Percentiles rank a stretch among this genome's conserved stretches.
phyloP scores from a whole-genome alignment of 2,329 filamentous ascomycete species.

The Talaromyces sp. region DNA sequence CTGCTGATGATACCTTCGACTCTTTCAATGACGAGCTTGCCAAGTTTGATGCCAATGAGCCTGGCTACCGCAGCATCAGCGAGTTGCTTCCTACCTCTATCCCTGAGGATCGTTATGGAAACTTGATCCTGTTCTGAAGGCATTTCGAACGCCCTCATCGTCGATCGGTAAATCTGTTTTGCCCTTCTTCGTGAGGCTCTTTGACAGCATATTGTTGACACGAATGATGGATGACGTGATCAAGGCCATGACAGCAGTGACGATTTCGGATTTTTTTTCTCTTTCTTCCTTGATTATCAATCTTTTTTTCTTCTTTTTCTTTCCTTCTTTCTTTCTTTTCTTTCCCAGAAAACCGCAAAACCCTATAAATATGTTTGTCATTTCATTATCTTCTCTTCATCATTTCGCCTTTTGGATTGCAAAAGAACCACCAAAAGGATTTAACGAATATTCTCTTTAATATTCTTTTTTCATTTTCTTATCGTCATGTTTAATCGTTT shows the following conservation, averaged over 20 bases:
- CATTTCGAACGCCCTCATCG: neutral
- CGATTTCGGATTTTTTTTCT: neutral
- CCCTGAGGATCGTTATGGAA: slow-evolving; percentile 12
- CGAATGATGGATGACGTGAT: slow-evolving; percentile 9
- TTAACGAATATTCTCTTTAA: slow-evolving; percentile 1
- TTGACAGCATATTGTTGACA: neutral
- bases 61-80: slow-evolving; percentile 10
- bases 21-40: slow-evolving; percentile 4
- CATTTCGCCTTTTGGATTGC: neutral
- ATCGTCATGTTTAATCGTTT: neutral
- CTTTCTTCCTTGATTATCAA: neutral
- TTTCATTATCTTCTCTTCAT: neutral
- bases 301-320: neutral
- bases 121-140: slow-evolving; percentile 10
- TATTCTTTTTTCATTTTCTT: neutral
- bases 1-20: slow-evolving; percentile 7
- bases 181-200: neutral
- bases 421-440: neutral
- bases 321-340: neutral
- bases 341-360: neutral
- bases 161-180: neutral
- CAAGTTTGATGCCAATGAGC: neutral
- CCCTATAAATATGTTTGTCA: neutral
- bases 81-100: slow-evolving; percentile 12
- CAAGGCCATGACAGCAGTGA: neutral